Conservation (phyloP, 176 grass and related monocot species). For the Tuctoria greenei region DNA sequence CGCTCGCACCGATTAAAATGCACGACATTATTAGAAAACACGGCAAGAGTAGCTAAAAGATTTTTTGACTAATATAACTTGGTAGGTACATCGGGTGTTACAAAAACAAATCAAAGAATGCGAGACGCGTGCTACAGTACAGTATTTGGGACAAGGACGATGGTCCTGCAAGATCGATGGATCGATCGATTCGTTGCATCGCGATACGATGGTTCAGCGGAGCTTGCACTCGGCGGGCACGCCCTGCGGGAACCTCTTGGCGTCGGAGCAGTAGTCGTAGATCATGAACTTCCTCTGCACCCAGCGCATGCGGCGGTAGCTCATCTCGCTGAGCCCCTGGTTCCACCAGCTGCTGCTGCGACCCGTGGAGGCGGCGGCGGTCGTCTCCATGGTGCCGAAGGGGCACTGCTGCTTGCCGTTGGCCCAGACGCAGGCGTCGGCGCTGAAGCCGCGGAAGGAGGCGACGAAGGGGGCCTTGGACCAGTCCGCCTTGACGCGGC, state of each 20-base stretch:
- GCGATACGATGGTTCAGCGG: neutral
- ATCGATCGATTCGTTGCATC: too few relatives aligned
- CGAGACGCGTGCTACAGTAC: too few relatives aligned
- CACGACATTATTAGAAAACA: too few relatives aligned
- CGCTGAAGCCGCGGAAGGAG: conserved; percentile 51
- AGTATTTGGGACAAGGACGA: too few relatives aligned
- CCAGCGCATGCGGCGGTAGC: conserved; percentile 46
- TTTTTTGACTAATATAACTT: too few relatives aligned
- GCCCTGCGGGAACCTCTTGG: conserved; percentile 64
- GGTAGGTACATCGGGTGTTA: too few relatives aligned
- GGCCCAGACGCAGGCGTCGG: conserved; percentile 40
- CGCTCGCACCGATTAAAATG: too few relatives aligned
- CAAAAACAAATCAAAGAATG: too few relatives aligned
- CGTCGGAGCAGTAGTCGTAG: conserved; percentile 76
- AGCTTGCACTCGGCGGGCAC: conserved; percentile 68
- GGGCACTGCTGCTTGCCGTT: conserved; percentile 37
- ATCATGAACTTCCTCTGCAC: conserved; percentile 82
- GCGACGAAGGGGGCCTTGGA: conserved; percentile 60
- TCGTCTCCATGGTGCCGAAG: conserved; percentile 24
- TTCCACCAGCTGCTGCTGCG: conserved; percentile 51
- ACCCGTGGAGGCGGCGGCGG: neutral
- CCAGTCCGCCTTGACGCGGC: conserved; percentile 75
- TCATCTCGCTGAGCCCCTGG: conserved; percentile 53
- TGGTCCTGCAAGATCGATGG: too few relatives aligned
- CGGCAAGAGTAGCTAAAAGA: too few relatives aligned